Percentiles rank a stretch among this genome's conserved stretches.
Conservation (phyloP, 2,329 filamentous ascomycete species). For the Plenodomus lindquistii region DNA sequence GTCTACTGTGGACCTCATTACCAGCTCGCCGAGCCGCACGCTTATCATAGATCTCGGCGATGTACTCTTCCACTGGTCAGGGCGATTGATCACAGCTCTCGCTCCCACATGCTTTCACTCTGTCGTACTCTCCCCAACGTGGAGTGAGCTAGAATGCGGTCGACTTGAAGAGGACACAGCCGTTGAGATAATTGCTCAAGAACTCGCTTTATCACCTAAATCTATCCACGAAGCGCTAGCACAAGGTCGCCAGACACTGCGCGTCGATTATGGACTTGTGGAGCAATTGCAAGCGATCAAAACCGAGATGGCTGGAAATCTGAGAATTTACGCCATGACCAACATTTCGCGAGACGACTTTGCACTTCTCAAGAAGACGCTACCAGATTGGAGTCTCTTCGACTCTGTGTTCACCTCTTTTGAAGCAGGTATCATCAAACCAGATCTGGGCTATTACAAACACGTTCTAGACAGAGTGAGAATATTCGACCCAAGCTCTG, state of each 20-base stretch:
- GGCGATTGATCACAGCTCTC: conserved; percentile 28
- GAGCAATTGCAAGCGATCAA: conserved; percentile 21
- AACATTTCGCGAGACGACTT: conserved; percentile 38
- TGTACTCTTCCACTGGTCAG: conserved; percentile 41
- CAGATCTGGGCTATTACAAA: conserved; percentile 38
- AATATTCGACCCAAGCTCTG: conserved; percentile 11
- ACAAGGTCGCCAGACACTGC: conserved; percentile 34
- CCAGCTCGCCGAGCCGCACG: conserved; percentile 1
- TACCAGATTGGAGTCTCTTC: conserved; percentile 40
- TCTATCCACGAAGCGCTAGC: conserved; percentile 31
- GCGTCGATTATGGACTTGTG: conserved; percentile 25
- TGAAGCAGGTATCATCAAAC: conserved; percentile 41
- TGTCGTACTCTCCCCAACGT: conserved; percentile 31
- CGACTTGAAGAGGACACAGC: conserved; percentile 24
- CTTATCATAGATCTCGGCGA: conserved; percentile 44
- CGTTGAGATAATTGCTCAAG: conserved; percentile 12
- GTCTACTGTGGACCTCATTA: not conserved
- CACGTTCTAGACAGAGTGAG: conserved; percentile 32
- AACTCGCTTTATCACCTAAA: conserved; percentile 24
- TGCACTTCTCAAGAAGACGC: conserved; percentile 20
- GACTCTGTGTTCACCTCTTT: conserved; percentile 42
- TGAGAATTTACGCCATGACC: conserved; percentile 39
- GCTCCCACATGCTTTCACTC: conserved; percentile 17
- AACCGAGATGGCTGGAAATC: conserved; percentile 6
- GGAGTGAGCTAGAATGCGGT: conserved; percentile 34